Percentiles rank a stretch among this genome's conserved stretches.
Evolutionary conservation across 2,329 filamentous ascomycete species (phyloP).

Genomic region (Sclerotinia spermophila): DNA sequence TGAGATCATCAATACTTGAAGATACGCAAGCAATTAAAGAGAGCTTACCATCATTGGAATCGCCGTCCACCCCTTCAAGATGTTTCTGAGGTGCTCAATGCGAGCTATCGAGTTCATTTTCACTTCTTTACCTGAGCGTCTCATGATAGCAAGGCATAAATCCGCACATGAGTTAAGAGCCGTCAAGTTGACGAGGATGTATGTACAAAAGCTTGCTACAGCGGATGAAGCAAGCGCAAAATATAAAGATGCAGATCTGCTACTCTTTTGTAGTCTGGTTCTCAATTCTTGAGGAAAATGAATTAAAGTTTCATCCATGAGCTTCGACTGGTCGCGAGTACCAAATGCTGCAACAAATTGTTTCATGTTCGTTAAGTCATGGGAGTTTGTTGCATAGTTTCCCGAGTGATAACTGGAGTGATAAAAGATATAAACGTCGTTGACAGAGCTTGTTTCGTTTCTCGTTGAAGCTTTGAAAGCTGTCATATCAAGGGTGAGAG

Average conservation of each 20-base stretch:
- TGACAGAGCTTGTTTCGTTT: background rate
- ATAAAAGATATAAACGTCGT: background rate
- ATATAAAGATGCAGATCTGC: background rate
- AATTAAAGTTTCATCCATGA: background rate
- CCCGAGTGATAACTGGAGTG: background rate
- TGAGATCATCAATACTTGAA: too few relatives aligned
- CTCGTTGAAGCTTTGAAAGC: background rate
- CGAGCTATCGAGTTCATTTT: background rate
- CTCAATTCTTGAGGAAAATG: background rate
- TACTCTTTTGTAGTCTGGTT: background rate
- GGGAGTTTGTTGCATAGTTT: background rate
- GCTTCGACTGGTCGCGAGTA: background rate
- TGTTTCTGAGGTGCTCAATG: background rate
- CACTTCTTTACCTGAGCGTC: background rate
- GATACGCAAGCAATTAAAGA: background rate
- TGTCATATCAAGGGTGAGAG: background rate
- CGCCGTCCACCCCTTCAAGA: background rate
- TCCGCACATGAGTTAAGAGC: background rate
- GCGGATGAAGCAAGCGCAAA: background rate
- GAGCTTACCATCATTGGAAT: background rate
- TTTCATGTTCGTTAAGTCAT: background rate
- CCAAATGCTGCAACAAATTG: background rate
- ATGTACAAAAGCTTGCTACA: background rate
- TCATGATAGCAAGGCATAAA: background rate
- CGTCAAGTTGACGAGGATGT: background rate